A percentile compares a stretch with the other conserved stretches of the same genome.
Conservation (phyloP, 495 filamentous ascomycete genomes). For the Podospora bellae-mahoneyi region DNA sequence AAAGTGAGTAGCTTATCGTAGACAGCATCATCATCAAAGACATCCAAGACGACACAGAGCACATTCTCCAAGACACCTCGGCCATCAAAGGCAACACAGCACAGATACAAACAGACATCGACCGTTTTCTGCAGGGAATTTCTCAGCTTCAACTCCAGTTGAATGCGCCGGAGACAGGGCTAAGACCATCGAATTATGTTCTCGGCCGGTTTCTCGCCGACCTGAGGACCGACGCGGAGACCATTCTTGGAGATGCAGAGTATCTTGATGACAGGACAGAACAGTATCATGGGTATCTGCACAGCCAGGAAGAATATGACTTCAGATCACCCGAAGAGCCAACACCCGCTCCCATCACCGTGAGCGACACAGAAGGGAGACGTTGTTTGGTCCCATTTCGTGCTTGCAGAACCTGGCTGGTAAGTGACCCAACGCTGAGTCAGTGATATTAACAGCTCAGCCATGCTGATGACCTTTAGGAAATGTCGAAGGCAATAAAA, state of each 20-base stretch:
- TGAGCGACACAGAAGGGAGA: neutral
- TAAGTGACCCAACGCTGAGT: neutral
- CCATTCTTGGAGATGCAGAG: neutral
- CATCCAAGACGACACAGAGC: neutral
- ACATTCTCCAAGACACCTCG: neutral
- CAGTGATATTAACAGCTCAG: neutral
- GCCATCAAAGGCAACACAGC: neutral
- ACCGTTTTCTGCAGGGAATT: neutral
- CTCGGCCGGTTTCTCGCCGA: neutral
- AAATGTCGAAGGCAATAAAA: neutral
- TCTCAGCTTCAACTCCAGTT: neutral
- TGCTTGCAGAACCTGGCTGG: neutral
- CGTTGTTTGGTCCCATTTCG: neutral
- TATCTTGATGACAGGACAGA: neutral
- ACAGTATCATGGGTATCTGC: neutral
- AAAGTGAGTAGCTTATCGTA: neutral
- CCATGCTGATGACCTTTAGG: neutral
- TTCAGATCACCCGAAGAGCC: neutral
- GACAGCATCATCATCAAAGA: neutral
- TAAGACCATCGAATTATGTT: neutral
- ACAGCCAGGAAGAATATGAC: neutral
- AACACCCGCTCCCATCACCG: neutral
- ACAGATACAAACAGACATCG: neutral
- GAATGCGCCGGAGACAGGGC: neutral
- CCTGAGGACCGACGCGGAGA: slow-evolving; percentile 3